Evolutionary conservation across 108 stramenopile species (phyloP).

Genomic region (Cyclotella distinguenda): DNA sequence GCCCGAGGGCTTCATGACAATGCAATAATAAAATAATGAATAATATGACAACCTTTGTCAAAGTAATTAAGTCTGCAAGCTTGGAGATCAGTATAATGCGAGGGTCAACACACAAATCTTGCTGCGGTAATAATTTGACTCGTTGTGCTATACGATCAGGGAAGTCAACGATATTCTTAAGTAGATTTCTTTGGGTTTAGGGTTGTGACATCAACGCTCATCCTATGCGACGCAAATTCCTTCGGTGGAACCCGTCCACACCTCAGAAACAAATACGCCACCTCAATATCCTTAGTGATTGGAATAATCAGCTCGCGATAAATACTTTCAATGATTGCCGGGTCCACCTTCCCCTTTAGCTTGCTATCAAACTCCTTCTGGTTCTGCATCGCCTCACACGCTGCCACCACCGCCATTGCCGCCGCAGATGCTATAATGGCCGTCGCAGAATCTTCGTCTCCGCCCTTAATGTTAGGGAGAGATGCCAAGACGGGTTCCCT

Average conservation of each 20-base stretch:
- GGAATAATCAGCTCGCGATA: constrained; percentile 96
- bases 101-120: too few species aligned
- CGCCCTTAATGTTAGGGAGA: constrained; percentile 42
- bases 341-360: constrained; percentile 83
- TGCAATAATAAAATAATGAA: neutral
- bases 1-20: neutral
- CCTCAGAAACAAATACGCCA: constrained; percentile 92
- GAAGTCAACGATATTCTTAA: neutral
- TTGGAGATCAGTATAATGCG: too few species aligned
- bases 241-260: constrained; percentile 79
- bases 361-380: constrained; percentile 13
- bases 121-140: too few species aligned
- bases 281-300: constrained; percentile 97
- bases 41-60: neutral
- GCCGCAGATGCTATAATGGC: constrained; percentile 75
- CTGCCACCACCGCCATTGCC: constrained; percentile 74
- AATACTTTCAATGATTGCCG: constrained; percentile 86
- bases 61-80: neutral
- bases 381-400: constrained; percentile 59
- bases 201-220: constrained; percentile 57
- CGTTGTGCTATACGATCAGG: too few species aligned
- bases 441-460: constrained; percentile 42
- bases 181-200: constrained; percentile 16
- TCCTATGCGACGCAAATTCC: constrained; percentile 73
- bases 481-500: constrained; percentile 75